These are phyloP conservation scores for Fonsecaea pedrosoi DNA, from an alignment of 2,329 filamentous ascomycete species.

Conservation along the genomic window DNA sequence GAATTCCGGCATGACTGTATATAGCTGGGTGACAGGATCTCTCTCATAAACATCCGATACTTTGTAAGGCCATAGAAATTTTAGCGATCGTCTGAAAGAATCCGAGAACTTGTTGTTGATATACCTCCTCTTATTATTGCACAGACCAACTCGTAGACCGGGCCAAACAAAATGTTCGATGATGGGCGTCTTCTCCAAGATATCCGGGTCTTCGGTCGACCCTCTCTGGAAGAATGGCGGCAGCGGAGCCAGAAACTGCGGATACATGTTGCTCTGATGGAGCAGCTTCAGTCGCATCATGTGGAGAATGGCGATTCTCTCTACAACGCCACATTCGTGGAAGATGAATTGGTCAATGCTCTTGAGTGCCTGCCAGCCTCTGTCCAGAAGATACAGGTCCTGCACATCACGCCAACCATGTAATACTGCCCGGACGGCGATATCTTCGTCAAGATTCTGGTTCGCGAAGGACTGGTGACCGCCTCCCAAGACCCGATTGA, in stretches of 20 bases:
- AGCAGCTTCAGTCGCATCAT: constrained; percentile 30
- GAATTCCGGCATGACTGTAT: constrained; percentile 23
- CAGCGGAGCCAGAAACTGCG: constrained; percentile 13
- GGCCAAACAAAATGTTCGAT: constrained; percentile 45
- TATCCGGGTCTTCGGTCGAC: constrained; percentile 9
- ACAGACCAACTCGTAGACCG: constrained; percentile 39
- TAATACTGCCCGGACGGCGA: constrained; percentile 30
- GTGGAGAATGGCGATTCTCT: constrained; percentile 28
- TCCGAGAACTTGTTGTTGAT: constrained; percentile 32
- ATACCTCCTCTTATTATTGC: constrained; percentile 16
- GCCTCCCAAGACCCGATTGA: constrained; percentile 20
- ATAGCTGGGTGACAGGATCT: constrained; percentile 21
- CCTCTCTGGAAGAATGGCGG: constrained; percentile 21
- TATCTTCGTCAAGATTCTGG: constrained; percentile 29
- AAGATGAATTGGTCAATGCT: constrained; percentile 29
- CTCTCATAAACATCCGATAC: constrained; percentile 19
- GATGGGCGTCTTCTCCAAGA: constrained; percentile 22
- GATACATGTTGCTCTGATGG: constrained; percentile 18
- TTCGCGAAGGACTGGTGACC: constrained; percentile 19
- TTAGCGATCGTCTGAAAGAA: constrained; percentile 24
- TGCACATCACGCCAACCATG: constrained; percentile 32
- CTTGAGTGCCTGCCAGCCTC: constrained; percentile 27
- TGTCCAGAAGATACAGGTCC: constrained; percentile 29
- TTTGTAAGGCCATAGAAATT: constrained; percentile 28
- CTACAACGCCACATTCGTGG: constrained; percentile 24